Evolutionary conservation across 768 basidiomycete species (phyloP).

Genomic region (Calocybe gangraenosa): DNA sequence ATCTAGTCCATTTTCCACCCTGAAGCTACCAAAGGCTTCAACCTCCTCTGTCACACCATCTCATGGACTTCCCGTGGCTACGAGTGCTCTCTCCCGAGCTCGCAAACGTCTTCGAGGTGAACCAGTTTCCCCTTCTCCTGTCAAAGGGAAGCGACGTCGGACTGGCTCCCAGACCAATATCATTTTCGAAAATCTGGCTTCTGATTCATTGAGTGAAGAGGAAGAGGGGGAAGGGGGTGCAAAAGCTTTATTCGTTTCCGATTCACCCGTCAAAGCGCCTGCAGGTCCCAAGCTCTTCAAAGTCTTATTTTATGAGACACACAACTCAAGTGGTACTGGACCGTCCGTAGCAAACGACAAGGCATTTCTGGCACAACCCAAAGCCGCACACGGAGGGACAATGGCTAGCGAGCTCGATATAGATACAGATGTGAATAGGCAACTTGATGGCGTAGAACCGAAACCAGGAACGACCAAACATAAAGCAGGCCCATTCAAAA

Average conservation of each 20-base stretch:
- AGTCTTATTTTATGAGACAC: slow-evolving; percentile 54
- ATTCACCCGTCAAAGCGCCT: slow-evolving; percentile 67
- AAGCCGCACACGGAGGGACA: slow-evolving; percentile 4
- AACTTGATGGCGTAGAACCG: neutral
- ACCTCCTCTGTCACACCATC: slow-evolving; percentile 17
- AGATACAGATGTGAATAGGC: slow-evolving; percentile 8
- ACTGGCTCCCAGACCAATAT: slow-evolving; percentile 36
- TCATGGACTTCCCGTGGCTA: slow-evolving; percentile 25
- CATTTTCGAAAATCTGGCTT: slow-evolving; percentile 29
- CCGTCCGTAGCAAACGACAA: slow-evolving; percentile 3
- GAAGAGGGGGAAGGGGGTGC: slow-evolving; percentile 33
- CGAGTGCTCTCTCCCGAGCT: slow-evolving; percentile 57
- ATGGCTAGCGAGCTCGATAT: slow-evolving; percentile 6
- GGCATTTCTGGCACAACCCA: slow-evolving; percentile 8
- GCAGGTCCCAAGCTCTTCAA: slow-evolving; percentile 59
- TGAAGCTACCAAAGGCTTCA: slow-evolving; percentile 19
- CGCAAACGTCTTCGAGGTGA: slow-evolving; percentile 81
- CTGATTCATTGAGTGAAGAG: slow-evolving; percentile 25
- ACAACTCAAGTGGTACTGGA: slow-evolving; percentile 11
- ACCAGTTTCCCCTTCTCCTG: slow-evolving; percentile 78
- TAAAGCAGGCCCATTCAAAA: slow-evolving; percentile 5
- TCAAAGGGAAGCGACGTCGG: slow-evolving; percentile 70
- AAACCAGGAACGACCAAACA: slow-evolving; percentile 1
- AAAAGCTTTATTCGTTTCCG: slow-evolving; percentile 54
- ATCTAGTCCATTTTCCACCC: slow-evolving; percentile 33